Base-by-base conservation (phyloP, 306 rosid species). In the Hylodesmum podocarpum region DNA sequence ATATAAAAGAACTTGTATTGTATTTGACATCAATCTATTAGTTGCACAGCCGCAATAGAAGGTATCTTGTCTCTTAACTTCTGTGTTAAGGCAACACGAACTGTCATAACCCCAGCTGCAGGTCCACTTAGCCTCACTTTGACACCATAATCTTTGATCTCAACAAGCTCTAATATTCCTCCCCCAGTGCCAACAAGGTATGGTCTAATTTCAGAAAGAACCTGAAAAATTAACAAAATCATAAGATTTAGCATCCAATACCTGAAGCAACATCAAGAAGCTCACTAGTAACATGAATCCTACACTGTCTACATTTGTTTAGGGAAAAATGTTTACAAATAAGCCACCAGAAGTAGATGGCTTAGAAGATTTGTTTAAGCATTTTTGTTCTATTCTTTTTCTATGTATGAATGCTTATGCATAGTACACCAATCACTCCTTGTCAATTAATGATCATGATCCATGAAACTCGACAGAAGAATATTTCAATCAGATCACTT, bases 111-210 rank as follows among this genome's bases (percentile, higher is more conserved):
- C 37, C 88, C 81, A 7, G 98, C 97, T 6, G 97, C 98, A 11
- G 98, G 98, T 74, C 97, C 97, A 19, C 92, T 89, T 6, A 95
- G 79, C 85, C 91, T 82, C 72, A 95, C 96, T 77, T 90, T 89
- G 63, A 95, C 96, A 3, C 76, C 87, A 58, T 84, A 92, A 83
- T 84, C 95, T 15, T 89, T 71, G 22, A 95, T 92, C 83, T 90
- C 68, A 61, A 84, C 79, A 57, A 92, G 95, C 81, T 92, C 96
- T 34, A 95, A 87, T 47, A 85, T 84, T 79, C 98, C 98, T 73
- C 98, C 98, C 63, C 98, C 98, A 10, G 97, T 92, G 14, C 98
- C 98, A 27, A 90, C 86, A 18, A 95, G 94, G 86, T 89, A 95
- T 18, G 96, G 98, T 84, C 98, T 89, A 69, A 95, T 95, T 90